These are phyloP conservation scores for Neonectria hederae DNA, from an alignment of 2,329 filamentous ascomycete species.

Conservation along the genomic window DNA sequence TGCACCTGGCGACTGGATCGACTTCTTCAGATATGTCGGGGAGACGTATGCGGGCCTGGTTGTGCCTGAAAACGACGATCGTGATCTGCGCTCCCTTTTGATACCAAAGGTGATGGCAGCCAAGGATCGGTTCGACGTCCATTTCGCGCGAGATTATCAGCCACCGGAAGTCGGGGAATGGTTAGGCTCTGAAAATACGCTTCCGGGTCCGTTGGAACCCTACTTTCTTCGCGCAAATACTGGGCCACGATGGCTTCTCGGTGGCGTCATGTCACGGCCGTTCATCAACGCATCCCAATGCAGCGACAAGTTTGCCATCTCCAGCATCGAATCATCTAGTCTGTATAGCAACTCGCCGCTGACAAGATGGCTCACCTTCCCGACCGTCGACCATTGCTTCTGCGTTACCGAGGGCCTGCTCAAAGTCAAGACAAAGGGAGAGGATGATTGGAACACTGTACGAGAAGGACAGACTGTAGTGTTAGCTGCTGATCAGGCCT, in stretches of 20 bases:
- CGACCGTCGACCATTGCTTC: slow-evolving; percentile 61
- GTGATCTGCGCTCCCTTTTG: slow-evolving; percentile 59
- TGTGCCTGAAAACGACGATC: slow-evolving; percentile 61
- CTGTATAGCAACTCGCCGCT: slow-evolving; percentile 50
- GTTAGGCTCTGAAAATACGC: slow-evolving; percentile 50
- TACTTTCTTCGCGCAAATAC: slow-evolving; percentile 64
- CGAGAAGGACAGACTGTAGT: slow-evolving; percentile 59
- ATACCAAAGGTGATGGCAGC: slow-evolving; percentile 66
- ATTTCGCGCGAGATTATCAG: slow-evolving; percentile 59
- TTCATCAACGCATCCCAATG: slow-evolving; percentile 60
- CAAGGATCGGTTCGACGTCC: slow-evolving; percentile 64
- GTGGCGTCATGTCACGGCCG: slow-evolving; percentile 57
- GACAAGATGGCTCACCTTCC: slow-evolving; percentile 53
- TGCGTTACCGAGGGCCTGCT: slow-evolving; percentile 58
- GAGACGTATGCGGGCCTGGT: slow-evolving; percentile 61
- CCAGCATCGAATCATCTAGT: slow-evolving; percentile 58
- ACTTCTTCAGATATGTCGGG: slow-evolving; percentile 67
- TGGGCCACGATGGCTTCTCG: slow-evolving; percentile 56
- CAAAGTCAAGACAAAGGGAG: slow-evolving; percentile 48
- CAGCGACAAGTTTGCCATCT: slow-evolving; percentile 61
- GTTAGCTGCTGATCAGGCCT: slow-evolving; percentile 56
- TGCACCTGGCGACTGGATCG: slow-evolving; percentile 66
- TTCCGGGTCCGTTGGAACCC: slow-evolving; percentile 51
- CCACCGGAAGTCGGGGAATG: slow-evolving; percentile 56
- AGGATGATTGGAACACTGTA: slow-evolving; percentile 35